Conservation (phyloP, 495 filamentous ascomycete genomes). For the Staphylotrichum tortipilum region DNA sequence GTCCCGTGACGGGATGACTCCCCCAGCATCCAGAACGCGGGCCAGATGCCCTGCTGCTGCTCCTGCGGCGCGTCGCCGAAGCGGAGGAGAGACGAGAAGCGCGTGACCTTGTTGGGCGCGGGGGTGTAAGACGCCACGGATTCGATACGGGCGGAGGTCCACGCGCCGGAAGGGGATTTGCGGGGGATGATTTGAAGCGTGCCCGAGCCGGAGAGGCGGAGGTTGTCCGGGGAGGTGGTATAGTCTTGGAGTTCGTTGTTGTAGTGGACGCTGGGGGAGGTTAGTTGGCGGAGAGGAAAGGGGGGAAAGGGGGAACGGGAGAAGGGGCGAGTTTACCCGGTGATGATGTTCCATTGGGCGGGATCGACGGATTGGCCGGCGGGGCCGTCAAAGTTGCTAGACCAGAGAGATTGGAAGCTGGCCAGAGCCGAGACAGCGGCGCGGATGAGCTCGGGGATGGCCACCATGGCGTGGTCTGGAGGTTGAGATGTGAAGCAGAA, state of each 20-base stretch:
- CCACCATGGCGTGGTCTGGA: too few species aligned
- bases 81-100: slow-evolving; percentile 28
- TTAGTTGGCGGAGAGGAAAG: background rate
- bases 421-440: background rate
- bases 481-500: too few species aligned
- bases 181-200: slow-evolving; percentile 33
- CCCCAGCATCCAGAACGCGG: slow-evolving; percentile 41
- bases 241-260: slow-evolving; percentile 33
- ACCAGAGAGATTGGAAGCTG: background rate
- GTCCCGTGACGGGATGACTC: slow-evolving; percentile 24
- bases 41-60: slow-evolving; percentile 39
- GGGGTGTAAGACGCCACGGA: slow-evolving; percentile 30
- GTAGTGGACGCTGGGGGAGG: background rate
- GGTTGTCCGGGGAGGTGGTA: slow-evolving; percentile 24
- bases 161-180: slow-evolving; percentile 18
- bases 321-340: slow-evolving; percentile 19
- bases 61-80: slow-evolving; percentile 25
- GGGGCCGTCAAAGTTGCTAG: background rate
- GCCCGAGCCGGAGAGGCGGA: slow-evolving; percentile 29
- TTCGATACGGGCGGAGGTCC: slow-evolving; percentile 40
- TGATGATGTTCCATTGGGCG: slow-evolving; percentile 27
- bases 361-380: background rate
- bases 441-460: too few species aligned
- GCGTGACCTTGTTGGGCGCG: slow-evolving; percentile 17
- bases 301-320: background rate